A percentile compares a stretch with the other conserved stretches of the same genome.
Conservation (phyloP, 495 filamentous ascomycete species). For the Cercophora samala region DNA sequence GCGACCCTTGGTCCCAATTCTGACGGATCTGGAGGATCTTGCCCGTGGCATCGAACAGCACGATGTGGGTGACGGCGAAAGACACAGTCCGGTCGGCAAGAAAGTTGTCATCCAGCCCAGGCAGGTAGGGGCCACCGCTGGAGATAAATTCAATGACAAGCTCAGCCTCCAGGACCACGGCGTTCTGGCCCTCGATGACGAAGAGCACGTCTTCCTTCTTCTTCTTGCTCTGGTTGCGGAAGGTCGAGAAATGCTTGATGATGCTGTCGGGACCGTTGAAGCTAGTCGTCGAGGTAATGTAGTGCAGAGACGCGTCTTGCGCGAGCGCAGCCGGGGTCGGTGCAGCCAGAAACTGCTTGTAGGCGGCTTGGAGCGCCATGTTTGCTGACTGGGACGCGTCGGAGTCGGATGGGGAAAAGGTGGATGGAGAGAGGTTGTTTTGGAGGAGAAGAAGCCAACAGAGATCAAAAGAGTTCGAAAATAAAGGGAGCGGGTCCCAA, state of each 20-base stretch:
- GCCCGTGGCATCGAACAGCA: slow-evolving; percentile 70
- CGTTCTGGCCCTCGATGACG: slow-evolving; percentile 65
- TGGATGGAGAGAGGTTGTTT: not conserved
- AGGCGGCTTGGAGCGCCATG: slow-evolving; percentile 47
- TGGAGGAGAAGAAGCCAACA: slow-evolving; percentile 8
- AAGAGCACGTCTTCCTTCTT: slow-evolving; percentile 71
- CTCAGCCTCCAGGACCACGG: slow-evolving; percentile 72
- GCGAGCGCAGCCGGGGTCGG: slow-evolving; percentile 64
- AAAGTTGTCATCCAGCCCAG: slow-evolving; percentile 91
- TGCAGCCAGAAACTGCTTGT: slow-evolving; percentile 73
- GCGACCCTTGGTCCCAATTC: slow-evolving; percentile 91
- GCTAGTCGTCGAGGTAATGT: slow-evolving; percentile 84
- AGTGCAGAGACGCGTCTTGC: slow-evolving; percentile 73
- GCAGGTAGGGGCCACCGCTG: slow-evolving; percentile 84
- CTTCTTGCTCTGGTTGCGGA: slow-evolving; percentile 69
- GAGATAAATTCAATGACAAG: slow-evolving; percentile 76
- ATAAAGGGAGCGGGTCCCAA: slow-evolving; percentile 14
- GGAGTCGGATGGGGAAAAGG: not conserved
- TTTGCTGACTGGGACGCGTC: not conserved
- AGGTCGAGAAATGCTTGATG: slow-evolving; percentile 67
- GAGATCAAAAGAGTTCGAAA: slow-evolving; percentile 17
- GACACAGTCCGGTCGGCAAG: slow-evolving; percentile 76
- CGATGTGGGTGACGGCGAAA: slow-evolving; percentile 84
- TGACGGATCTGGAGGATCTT: slow-evolving; percentile 83
- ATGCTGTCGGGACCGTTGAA: slow-evolving; percentile 67